Conservation (phyloP, 179 eudicot species). For the Carnegiea gigantea region DNA sequence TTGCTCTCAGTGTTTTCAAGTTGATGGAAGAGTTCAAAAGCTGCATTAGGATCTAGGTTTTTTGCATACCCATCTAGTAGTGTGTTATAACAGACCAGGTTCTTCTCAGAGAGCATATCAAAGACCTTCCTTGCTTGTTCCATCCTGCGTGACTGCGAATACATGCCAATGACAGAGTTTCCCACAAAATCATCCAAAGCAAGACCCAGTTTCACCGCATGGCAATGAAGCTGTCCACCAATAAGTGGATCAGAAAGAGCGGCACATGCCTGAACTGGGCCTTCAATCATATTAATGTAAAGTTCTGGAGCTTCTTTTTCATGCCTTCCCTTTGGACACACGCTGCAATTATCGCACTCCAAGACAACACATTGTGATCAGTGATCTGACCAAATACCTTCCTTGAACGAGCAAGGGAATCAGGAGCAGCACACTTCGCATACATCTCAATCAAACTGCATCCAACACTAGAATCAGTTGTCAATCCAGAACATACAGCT, state of each 20-base stretch:
- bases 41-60: constrained; percentile 33
- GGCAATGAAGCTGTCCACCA: constrained; percentile 54
- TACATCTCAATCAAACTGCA: constrained; percentile 32
- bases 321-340: constrained; percentile 43
- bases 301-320: constrained; percentile 51
- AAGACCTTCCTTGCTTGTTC: constrained; percentile 61
- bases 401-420: constrained; percentile 42
- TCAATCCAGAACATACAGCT: constrained; percentile 19
- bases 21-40: constrained; percentile 37
- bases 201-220: constrained; percentile 52
- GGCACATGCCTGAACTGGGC: constrained; percentile 45
- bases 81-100: constrained; percentile 46
- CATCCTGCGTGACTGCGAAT: constrained; percentile 39
- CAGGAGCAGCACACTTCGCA: constrained; percentile 33
- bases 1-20: constrained; percentile 27
- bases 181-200: constrained; percentile 51
- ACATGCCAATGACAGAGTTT: constrained; percentile 60
- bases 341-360: constrained; percentile 59
- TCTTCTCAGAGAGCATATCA: constrained; percentile 51
- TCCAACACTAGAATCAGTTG: constrained; percentile 24
- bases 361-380: constrained; percentile 55
- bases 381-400: constrained; percentile 50
- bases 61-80: constrained; percentile 46
- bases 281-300: constrained; percentile 53
- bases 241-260: constrained; percentile 37